Conservation (phyloP, 1,139 yeast genomes). For the Sugiyamaella japonica region DNA sequence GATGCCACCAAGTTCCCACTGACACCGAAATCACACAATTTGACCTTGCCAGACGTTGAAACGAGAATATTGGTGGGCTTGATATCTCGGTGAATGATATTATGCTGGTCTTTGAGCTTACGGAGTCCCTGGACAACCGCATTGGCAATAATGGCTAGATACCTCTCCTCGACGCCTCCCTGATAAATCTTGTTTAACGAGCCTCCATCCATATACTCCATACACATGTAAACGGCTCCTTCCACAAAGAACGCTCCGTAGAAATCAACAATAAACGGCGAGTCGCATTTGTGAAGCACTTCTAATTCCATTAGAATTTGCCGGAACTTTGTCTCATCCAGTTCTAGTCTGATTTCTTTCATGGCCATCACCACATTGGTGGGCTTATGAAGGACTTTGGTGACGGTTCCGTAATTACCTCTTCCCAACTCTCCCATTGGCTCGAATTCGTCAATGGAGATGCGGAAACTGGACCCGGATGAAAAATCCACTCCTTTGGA, state of each 20-base stretch:
- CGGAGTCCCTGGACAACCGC: constrained; percentile 80
- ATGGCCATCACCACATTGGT: constrained; percentile 92
- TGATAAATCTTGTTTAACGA: constrained; percentile 83
- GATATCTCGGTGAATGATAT: constrained; percentile 94
- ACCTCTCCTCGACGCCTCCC: constrained; percentile 78
- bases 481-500: constrained; percentile 90
- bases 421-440: constrained; percentile 84
- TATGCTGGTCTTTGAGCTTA: constrained; percentile 82
- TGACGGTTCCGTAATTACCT: constrained; percentile 94
- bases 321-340: constrained; percentile 87
- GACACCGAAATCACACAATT: constrained; percentile 95
- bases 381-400: constrained; percentile 91
- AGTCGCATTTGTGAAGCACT: constrained; percentile 83
- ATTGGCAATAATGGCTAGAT: constrained; percentile 78
- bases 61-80: constrained; percentile 94
- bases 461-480: constrained; percentile 82
- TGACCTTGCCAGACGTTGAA: constrained; percentile 75
- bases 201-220: constrained; percentile 98
- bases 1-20: constrained; percentile 95
- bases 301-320: constrained; percentile 96
- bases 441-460: constrained; percentile 84
- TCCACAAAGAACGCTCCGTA: constrained; percentile 97
- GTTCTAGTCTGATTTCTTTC: constrained; percentile 91
- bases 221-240: constrained; percentile 98
- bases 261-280: constrained; percentile 90